Conservation (phyloP, 2,329 filamentous ascomycete genomes). For the Apiospora aurea region DNA sequence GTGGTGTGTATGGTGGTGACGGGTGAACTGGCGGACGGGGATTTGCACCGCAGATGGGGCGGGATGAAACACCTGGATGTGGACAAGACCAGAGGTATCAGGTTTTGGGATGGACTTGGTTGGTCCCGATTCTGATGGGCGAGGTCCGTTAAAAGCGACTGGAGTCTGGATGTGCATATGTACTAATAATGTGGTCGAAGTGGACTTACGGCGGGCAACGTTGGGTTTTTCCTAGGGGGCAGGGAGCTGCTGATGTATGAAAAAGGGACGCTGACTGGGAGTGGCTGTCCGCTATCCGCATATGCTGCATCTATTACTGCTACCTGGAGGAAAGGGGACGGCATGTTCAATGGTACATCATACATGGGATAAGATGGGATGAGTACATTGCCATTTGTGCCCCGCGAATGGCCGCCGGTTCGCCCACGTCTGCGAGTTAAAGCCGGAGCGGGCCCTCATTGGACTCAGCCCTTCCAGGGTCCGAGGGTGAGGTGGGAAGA, state of each 20-base stretch:
- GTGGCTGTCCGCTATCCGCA: background rate
- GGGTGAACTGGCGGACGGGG: slow-evolving; percentile 9
- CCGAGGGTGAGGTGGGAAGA: background rate
- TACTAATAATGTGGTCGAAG: background rate
- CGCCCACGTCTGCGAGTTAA: slow-evolving; percentile 21
- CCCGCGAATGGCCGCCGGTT: slow-evolving; percentile 6
- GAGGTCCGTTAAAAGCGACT: slow-evolving; percentile 18
- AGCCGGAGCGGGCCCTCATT: background rate
- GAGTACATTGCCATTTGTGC: slow-evolving; percentile 21
- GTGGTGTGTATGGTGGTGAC: background rate
- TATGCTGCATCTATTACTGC: background rate
- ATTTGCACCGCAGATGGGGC: slow-evolving; percentile 14
- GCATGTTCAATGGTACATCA: background rate
- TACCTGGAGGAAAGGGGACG: background rate
- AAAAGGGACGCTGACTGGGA: background rate
- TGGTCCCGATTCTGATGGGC: slow-evolving; percentile 24
- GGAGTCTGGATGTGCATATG: slow-evolving; percentile 5
- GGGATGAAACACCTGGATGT: slow-evolving; percentile 24
- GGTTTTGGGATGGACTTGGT: slow-evolving; percentile 23
- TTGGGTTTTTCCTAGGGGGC: background rate
- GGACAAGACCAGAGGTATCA: slow-evolving; percentile 13
- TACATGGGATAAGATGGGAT: slow-evolving; percentile 13
- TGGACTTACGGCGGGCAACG: slow-evolving; percentile 23
- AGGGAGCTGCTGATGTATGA: slow-evolving; percentile 15
- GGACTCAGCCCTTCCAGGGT: slow-evolving; percentile 6